phyloP scores from a whole-genome alignment of 2,329 filamentous ascomycete genomes.

The Cladosporium phlei region DNA sequence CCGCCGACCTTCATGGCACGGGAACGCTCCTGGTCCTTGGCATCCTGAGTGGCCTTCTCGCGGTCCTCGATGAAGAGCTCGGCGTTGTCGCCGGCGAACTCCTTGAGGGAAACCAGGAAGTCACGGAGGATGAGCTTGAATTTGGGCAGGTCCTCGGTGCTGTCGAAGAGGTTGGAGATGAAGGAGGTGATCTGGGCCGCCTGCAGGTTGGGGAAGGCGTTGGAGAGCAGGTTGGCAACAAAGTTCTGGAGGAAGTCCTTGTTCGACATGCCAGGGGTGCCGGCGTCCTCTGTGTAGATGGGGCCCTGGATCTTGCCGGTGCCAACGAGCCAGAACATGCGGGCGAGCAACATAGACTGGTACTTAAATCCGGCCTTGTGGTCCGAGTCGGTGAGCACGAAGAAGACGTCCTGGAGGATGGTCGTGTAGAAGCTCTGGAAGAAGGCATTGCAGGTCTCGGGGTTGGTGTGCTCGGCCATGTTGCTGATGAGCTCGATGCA shows the following conservation, averaged over 20 bases:
- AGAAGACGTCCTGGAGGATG: conserved; percentile 96
- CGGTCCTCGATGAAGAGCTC: conserved; percentile 93
- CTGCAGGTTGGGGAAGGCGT: conserved; percentile 89
- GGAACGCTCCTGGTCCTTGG: conserved; percentile 83
- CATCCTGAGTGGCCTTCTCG: conserved; percentile 82
- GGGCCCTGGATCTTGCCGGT: conserved; percentile 86
- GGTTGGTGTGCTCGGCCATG: conserved; percentile 80
- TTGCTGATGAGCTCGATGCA: conserved; percentile 96
- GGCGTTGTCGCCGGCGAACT: conserved; percentile 92
- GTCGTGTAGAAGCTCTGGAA: conserved; percentile 97
- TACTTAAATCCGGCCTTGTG: conserved; percentile 99
- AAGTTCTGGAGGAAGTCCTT: conserved; percentile 86
- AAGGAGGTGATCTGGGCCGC: conserved; percentile 77
- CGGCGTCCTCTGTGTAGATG: conserved; percentile 81
- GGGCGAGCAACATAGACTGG: conserved; percentile 85
- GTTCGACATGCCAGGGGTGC: conserved; percentile 77
- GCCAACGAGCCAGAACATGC: conserved; percentile 95
- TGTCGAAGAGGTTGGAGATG: conserved; percentile 80
- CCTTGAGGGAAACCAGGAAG: conserved; percentile 94
- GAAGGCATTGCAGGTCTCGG: conserved; percentile 82
- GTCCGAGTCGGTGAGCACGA: conserved; percentile 92
- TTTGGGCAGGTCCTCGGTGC: conserved; percentile 83
- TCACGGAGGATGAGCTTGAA: conserved; percentile 96
- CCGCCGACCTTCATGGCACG: conserved; percentile 92
- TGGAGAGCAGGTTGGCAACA: conserved; percentile 76